These are phyloP conservation scores for Boletus coccyginus DNA, from an alignment of 768 basidiomycete genomes.

Conservation along the genomic window DNA sequence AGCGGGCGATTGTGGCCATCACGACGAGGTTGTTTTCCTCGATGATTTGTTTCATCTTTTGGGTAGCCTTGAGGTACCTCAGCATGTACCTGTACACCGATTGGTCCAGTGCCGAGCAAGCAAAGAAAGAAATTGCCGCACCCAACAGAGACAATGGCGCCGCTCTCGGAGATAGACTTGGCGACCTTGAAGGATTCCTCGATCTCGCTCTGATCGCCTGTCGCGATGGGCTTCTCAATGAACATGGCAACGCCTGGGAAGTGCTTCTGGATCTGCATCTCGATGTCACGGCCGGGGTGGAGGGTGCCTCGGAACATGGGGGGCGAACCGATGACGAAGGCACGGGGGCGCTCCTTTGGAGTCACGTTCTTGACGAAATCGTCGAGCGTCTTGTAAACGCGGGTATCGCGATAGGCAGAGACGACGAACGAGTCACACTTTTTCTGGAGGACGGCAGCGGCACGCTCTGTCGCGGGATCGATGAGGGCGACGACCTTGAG, in stretches of 20 bases:
- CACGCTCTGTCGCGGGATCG: slow-evolving; percentile 85
- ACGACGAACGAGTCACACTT: slow-evolving; percentile 93
- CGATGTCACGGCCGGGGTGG: slow-evolving; percentile 76
- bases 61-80: slow-evolving; percentile 88
- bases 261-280: slow-evolving; percentile 79
- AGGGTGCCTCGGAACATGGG: slow-evolving; percentile 88
- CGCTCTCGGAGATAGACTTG: slow-evolving; percentile 62
- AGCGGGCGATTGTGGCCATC: slow-evolving; percentile 94
- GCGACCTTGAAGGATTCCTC: slow-evolving; percentile 69
- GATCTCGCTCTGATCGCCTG: slow-evolving; percentile 69
- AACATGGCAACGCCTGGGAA: slow-evolving; percentile 91
- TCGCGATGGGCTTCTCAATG: slow-evolving; percentile 90
- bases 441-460: slow-evolving; percentile 74
- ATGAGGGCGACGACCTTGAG: slow-evolving; percentile 95
- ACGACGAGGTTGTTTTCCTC: slow-evolving; percentile 91
- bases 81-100: slow-evolving; percentile 73
- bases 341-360: slow-evolving; percentile 66
- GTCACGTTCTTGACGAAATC: slow-evolving; percentile 76
- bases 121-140: slow-evolving; percentile 35
- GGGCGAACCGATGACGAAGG: slow-evolving; percentile 88
- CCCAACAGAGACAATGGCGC: slow-evolving; percentile 87
- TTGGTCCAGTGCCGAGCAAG: neutral
- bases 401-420: slow-evolving; percentile 88
- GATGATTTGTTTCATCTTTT: slow-evolving; percentile 96
- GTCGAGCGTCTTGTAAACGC: slow-evolving; percentile 78